Evolutionary conservation across 1,284 basidiomycete species (phyloP), one percentile per base, ranked within the genome.

Genomic region (Lignosus rhinocerotis): DNA sequence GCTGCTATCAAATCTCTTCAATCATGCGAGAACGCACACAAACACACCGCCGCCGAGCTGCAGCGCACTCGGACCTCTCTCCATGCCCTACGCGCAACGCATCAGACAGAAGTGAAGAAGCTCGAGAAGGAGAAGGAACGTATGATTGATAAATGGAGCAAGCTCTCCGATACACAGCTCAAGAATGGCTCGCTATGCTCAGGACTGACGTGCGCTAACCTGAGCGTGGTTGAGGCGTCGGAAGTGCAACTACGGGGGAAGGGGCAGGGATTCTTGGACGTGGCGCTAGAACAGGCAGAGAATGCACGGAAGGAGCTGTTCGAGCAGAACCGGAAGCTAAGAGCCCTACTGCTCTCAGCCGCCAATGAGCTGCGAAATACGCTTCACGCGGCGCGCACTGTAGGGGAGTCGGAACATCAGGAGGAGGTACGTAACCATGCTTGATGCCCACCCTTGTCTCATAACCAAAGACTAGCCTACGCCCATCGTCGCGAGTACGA

Each of bases 71-170:
- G 86, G 43, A 80, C 82, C 1, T 72, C 83, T 0, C 68, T 92
- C 6, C 87, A 89, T 65, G 81, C 81, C 17, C 74, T 91, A 8
- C 84, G 91, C 25, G 77, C 83, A 38, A 81, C 85, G 0, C 82
- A 91, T 62, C 78, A 86, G 67, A 80, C 84, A 38, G 93, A 95
- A 67, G 72, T 91, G 32, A 93, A 90, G 80, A 92, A 87, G 74
- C 82, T 81, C 63, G 93, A 96, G 67, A 86, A 88, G 64, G 92
- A 94, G 55, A 74, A 90, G 32, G 93, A 94, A 66, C 83, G 86
- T 31, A 85, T 92, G 65, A 67, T 84, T n/a, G 90, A 91, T 41
- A 86, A 87, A 62, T 91, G 92, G 85, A 76, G 80, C 21, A 92
- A 87, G 69, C 70, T 94, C 16, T 75, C 83, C 6, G 90, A 89